These are phyloP conservation scores for Penicillium crystallinum DNA, from an alignment of 495 filamentous ascomycete species.

Conservation along the genomic window DNA sequence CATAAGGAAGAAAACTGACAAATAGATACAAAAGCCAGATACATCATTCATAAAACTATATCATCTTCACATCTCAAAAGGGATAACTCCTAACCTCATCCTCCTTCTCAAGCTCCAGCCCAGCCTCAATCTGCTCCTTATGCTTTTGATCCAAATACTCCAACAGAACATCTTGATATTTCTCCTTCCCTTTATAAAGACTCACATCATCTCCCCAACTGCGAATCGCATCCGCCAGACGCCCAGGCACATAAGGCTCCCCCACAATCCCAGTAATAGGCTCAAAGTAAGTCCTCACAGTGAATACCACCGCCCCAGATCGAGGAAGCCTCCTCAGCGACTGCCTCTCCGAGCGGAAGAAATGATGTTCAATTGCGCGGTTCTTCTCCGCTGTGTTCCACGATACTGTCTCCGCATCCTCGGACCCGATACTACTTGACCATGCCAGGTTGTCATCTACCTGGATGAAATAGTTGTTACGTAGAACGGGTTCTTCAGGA, in stretches of 20 bases:
- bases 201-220: conserved; percentile 87
- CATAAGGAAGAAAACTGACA: too few species aligned
- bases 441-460: conserved; percentile 68
- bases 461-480: conserved; percentile 76
- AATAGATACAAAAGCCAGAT: neutral
- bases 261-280: conserved; percentile 59
- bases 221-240: conserved; percentile 66
- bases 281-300: conserved; percentile 74
- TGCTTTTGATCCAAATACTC: conserved; percentile 81
- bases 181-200: conserved; percentile 78
- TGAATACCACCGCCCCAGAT: conserved; percentile 74
- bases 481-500: conserved; percentile 58
- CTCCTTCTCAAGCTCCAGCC: conserved; percentile 56
- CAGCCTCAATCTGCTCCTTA: conserved; percentile 63
- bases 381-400: conserved; percentile 80
- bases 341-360: conserved; percentile 78
- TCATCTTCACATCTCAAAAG: conserved; percentile 16
- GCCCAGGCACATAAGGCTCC: conserved; percentile 66
- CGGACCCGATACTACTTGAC: conserved; percentile 69
- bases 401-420: conserved; percentile 59
- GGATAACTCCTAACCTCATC: conserved; percentile 54
- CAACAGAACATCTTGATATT: conserved; percentile 71
- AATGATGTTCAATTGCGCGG: conserved; percentile 66
- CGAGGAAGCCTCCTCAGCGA: conserved; percentile 66
- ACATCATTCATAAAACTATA: neutral